These are phyloP conservation scores for Mimosa bimucronata DNA, from an alignment of 306 rosid species.

Conservation along the genomic window DNA sequence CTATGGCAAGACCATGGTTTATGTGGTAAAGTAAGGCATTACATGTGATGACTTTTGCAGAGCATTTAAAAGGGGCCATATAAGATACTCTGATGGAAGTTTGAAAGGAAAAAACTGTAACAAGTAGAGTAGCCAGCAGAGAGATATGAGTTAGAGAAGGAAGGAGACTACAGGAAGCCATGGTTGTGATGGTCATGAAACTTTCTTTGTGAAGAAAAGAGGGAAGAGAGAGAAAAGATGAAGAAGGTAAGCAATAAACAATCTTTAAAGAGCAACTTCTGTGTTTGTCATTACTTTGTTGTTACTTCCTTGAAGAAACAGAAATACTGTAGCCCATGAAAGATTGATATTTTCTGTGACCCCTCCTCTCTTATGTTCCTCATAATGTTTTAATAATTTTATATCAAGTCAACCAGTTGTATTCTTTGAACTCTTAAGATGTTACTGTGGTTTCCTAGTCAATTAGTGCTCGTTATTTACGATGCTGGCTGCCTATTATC, in stretches of 20 bases:
- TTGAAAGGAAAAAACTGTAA: background rate
- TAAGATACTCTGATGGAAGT: slow-evolving; percentile 4
- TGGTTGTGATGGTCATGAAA: slow-evolving; percentile 44
- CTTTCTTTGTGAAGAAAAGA: slow-evolving; percentile 40
- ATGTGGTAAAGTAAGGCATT: slow-evolving; percentile 66
- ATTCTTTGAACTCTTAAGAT: slow-evolving; percentile 18
- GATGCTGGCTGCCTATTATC: background rate
- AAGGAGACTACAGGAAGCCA: slow-evolving; percentile 51
- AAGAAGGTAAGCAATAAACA: slow-evolving; percentile 14
- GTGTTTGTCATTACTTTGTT: slow-evolving; percentile 36
- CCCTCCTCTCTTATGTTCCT: background rate
- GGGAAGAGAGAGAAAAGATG: slow-evolving; percentile 24
- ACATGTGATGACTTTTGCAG: slow-evolving; percentile 49
- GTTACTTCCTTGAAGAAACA: slow-evolving; percentile 36
- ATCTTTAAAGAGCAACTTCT: slow-evolving; percentile 13
- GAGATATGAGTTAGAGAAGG: slow-evolving; percentile 36
- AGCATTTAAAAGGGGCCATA: slow-evolving; percentile 55
- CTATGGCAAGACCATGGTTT: slow-evolving; percentile 21
- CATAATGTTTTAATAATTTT: background rate
- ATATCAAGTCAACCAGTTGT: slow-evolving; percentile 26
- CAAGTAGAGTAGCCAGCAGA: slow-evolving; percentile 35
- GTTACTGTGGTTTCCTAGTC: background rate
- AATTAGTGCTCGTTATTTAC: slow-evolving; percentile 19
- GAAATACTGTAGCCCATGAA: slow-evolving; percentile 10
- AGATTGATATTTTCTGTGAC: slow-evolving; percentile 27